Evolutionary conservation across 495 filamentous ascomycete species (phyloP), one percentile per base, ranked within the genome.

Genomic region (Melanomma pulvis-pyrius): DNA sequence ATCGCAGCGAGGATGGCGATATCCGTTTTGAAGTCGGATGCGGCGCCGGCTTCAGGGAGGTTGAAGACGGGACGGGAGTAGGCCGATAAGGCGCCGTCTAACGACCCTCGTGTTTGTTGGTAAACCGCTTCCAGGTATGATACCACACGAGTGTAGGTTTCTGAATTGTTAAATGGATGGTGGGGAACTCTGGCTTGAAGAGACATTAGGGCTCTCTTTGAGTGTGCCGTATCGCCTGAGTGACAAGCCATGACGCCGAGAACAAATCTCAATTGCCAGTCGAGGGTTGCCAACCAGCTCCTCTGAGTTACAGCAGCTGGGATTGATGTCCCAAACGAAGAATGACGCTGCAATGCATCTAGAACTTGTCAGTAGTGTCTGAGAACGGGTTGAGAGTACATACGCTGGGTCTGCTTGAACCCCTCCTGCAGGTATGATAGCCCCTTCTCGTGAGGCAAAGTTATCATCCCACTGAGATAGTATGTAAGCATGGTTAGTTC

Each of bases 1-100:
- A 99, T 83, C 4, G 86, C 79, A 4, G 92, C 89, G 12, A 98
- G 83, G 52, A 96, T 84, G 9, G 87, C 80, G 21, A 96, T 79
- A 65, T 97, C 91, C 2, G 84, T 82, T n/a, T 87, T 79, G 36
- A 87, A 83, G 56, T 83, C 78, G n/a, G 67, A 41, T 13, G 57
- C 48, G 79, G 53, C 75, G 39, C 39, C 39, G 5, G 67, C 76
- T 77, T 47, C 71, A 76, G 58, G 19, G 15, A 88, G 80, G 6
- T 72, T 74, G 61, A 96, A 84, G 36, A 79, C 73, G 11, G 79
- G 74, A 44, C 86, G 83, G 71, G 86, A 80, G 79, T 87, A 97
- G 19, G 88, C 81, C 13, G 76, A 70, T 28, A 91, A 78, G 3
- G 94, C 93, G 0, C 76, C 71, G 21, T 82, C 79, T 11, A 93